Conservation (phyloP, 306 rosid species). For the Oxytropis ochrocephala region DNA sequence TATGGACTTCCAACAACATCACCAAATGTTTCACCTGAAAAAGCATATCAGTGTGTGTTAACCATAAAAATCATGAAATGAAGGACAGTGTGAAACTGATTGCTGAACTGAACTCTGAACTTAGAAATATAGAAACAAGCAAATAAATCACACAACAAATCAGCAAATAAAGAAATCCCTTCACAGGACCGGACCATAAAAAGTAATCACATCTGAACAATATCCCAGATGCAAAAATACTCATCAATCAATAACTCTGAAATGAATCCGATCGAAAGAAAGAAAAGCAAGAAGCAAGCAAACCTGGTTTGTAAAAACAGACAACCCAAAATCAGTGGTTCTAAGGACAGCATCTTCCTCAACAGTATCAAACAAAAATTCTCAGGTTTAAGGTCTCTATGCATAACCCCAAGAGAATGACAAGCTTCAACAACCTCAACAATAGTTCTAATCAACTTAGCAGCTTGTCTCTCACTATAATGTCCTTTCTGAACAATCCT, state of each 20-base stretch:
- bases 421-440: slow-evolving; percentile 48
- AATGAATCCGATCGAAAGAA: neutral
- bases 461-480: slow-evolving; percentile 48
- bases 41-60: slow-evolving; percentile 13
- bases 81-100: neutral
- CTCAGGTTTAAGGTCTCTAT: slow-evolving; percentile 56
- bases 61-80: neutral
- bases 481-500: slow-evolving; percentile 48
- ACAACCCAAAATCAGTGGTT: slow-evolving; percentile 51
- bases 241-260: neutral
- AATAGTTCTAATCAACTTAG: slow-evolving; percentile 36
- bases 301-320: slow-evolving; percentile 51
- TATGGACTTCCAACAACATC: slow-evolving; percentile 59
- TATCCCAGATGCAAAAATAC: neutral
- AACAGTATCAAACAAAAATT: slow-evolving; percentile 41
- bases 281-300: neutral
- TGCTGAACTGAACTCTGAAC: neutral
- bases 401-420: slow-evolving; percentile 55
- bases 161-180: neutral
- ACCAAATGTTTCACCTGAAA: slow-evolving; percentile 45
- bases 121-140: neutral
- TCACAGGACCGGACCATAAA: too few species aligned
- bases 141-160: neutral
- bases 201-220: neutral
- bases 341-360: slow-evolving; percentile 50